phyloP scores from a whole-genome alignment of 1,139 yeast species.

The Suhomyces chickasaworum region DNA sequence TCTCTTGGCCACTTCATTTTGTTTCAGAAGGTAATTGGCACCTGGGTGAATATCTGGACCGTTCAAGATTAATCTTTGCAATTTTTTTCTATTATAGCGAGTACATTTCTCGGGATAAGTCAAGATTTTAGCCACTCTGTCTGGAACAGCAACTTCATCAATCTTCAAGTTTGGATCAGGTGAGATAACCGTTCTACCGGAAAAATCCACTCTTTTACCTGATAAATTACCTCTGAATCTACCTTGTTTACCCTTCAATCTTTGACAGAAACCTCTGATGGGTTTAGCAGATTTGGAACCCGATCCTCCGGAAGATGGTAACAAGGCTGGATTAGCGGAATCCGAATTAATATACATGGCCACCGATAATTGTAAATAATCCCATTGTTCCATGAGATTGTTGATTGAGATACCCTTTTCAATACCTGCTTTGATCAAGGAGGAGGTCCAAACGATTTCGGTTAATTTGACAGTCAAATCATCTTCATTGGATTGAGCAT shows the following conservation, averaged over 20 bases:
- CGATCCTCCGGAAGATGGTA: slow-evolving; percentile 64
- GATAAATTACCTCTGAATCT: slow-evolving; percentile 97
- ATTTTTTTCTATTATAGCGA: slow-evolving; percentile 76
- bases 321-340: slow-evolving; percentile 79
- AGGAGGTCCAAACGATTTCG: slow-evolving; percentile 94
- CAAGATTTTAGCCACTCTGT: slow-evolving; percentile 89
- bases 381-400: slow-evolving; percentile 98
- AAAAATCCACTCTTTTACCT: slow-evolving; percentile 98
- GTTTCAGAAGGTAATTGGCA: slow-evolving; percentile 86
- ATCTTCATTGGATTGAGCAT: slow-evolving; percentile 94
- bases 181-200: slow-evolving; percentile 97
- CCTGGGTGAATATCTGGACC: slow-evolving; percentile 96
- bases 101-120: slow-evolving; percentile 97
- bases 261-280: slow-evolving; percentile 93
- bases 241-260: slow-evolving; percentile 98
- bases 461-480: slow-evolving; percentile 95
- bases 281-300: slow-evolving; percentile 68
- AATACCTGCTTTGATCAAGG: slow-evolving; percentile 89
- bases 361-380: slow-evolving; percentile 87
- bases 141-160: slow-evolving; percentile 98
- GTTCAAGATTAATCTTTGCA: slow-evolving; percentile 70
- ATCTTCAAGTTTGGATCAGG: slow-evolving; percentile 96
- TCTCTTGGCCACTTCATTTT: slow-evolving; percentile 82
- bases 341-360: slow-evolving; percentile 98
- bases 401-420: slow-evolving; percentile 93